Evolutionary conservation across 257 asterid genomes (phyloP).

Genomic region (Misopates orontium): DNA sequence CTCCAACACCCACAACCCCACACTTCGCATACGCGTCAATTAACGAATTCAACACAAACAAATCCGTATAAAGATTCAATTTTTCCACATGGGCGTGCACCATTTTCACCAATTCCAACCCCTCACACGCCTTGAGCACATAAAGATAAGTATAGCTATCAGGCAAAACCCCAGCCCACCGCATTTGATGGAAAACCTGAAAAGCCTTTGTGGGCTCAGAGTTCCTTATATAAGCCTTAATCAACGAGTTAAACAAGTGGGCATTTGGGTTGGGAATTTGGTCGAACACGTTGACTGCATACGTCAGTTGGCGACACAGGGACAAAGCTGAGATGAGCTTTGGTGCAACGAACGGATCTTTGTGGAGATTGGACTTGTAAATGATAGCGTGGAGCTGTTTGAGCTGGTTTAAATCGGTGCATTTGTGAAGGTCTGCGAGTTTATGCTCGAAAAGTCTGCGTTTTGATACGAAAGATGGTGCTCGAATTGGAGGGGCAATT

Average conservation of each 20-base stretch:
- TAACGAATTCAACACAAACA: constrained; percentile 61
- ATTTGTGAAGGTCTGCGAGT: constrained; percentile 61
- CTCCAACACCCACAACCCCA: constrained; percentile 49
- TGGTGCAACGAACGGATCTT: constrained; percentile 57
- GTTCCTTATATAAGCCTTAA: constrained; percentile 47
- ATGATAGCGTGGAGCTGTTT: constrained; percentile 67
- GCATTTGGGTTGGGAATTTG: constrained; percentile 52
- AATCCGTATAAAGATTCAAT: constrained; percentile 48
- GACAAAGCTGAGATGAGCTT: constrained; percentile 70
- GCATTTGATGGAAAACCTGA: constrained; percentile 52
- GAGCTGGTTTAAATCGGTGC: constrained; percentile 54
- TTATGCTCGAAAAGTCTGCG: constrained; percentile 65
- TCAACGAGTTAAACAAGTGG: constrained; percentile 52
- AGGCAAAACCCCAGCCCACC: constrained; percentile 46
- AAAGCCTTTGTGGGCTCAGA: constrained; percentile 53
- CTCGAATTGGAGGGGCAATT: constrained; percentile 49
- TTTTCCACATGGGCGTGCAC: constrained; percentile 67
- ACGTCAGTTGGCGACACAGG: constrained; percentile 46
- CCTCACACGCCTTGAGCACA: constrained; percentile 59
- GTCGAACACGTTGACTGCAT: constrained; percentile 54
- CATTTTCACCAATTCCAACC: constrained; percentile 45
- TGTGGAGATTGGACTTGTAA: constrained; percentile 64
- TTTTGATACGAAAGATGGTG: constrained; percentile 64
- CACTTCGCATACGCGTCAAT: constrained; percentile 69
- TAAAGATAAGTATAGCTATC: constrained; percentile 64